Evolutionary conservation across 1,284 basidiomycete species (phyloP), one percentile per base, ranked within the genome.

Genomic region (Tylopilus orsonianus): DNA sequence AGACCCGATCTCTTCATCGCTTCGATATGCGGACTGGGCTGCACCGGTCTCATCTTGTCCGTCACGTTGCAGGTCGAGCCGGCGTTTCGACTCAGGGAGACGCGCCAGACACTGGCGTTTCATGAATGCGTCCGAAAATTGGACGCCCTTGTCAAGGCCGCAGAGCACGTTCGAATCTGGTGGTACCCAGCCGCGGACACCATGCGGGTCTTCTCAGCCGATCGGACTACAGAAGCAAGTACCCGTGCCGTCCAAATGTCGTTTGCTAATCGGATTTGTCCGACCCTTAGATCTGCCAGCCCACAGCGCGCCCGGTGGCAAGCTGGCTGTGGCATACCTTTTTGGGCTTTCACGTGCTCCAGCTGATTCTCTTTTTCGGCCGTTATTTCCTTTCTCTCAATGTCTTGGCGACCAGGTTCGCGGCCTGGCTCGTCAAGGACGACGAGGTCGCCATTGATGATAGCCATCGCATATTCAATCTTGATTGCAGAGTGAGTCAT

Each of bases 21-120:
- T 2, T 88, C 90, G n/a, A 76, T 97, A 24, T 98, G 95, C 61
- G 94, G 94, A 1, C 75, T 99, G 16, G 97, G 96, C n/a, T 78
- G 84, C 34, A 97, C 96, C 0, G 97, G 96, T 14, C 74, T 99
- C 53, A 89, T 99, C 59, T 74, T 96, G 22, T 75, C 79, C 23
- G 80, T 97, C 34, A 82, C 86, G 52, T 73, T 98, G 33, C 75
- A 85, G 46, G 87, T 95, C 33, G 91, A 94, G 61, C 78, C 79
- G 1, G 87, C 87, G 1, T 99, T 96, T 71, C 79, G 86, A 19
- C 76, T 99, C 46, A 81, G 80, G 59, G 94, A 99, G 63, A 73
- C 80, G 0, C 85, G 87, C 56, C 80, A 83, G 56, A 79, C 83
- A 18, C 69, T 86, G 36, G 60, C 72, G 22, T 89, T 92, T 57